Evolutionary conservation across 2,329 filamentous ascomycete species (phyloP).

Genomic region (Penicillium sp.): DNA sequence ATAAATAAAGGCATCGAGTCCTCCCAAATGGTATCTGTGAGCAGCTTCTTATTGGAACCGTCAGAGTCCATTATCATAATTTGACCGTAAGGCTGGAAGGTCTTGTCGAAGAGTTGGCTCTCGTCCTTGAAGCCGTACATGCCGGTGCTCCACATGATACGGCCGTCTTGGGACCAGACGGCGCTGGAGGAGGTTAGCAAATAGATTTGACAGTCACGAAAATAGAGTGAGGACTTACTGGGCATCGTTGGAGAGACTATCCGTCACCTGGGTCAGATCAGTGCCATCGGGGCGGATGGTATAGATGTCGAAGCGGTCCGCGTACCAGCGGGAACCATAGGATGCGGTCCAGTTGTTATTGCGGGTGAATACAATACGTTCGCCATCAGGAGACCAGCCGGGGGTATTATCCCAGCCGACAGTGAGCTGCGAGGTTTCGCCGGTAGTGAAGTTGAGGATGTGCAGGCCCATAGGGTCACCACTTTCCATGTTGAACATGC

Average conservation of each 20-base stretch:
- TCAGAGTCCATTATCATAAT: conserved; percentile 46
- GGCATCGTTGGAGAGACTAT: conserved; percentile 36
- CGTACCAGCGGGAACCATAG: neutral
- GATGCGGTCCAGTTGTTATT: conserved; percentile 12
- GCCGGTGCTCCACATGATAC: conserved; percentile 43
- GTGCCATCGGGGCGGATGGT: conserved; percentile 45
- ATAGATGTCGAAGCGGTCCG: conserved; percentile 37
- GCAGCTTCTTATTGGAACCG: conserved; percentile 31
- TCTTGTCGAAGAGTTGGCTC: conserved; percentile 42
- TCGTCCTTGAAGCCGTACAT: conserved; percentile 48
- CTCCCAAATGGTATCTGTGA: neutral
- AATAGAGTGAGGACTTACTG: conserved; percentile 8
- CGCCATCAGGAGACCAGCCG: conserved; percentile 16
- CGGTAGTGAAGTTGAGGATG: conserved; percentile 13
- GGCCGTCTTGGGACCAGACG: conserved; percentile 44
- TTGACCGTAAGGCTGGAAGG: conserved; percentile 48
- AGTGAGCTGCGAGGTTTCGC: conserved; percentile 10
- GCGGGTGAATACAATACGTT: conserved; percentile 19
- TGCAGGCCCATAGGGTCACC: conserved; percentile 5
- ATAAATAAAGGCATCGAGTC: neutral
- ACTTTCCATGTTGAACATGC: conserved; percentile 5
- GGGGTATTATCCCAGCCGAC: conserved; percentile 17
- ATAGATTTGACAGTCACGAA: neutral
- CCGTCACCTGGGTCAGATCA: conserved; percentile 27
- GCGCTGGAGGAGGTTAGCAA: conserved; percentile 19